Percentiles rank a stretch among this genome's conserved stretches.
Evolutionary conservation across 2,329 filamentous ascomycete species (phyloP).

Genomic region (Lojkania enalia): DNA sequence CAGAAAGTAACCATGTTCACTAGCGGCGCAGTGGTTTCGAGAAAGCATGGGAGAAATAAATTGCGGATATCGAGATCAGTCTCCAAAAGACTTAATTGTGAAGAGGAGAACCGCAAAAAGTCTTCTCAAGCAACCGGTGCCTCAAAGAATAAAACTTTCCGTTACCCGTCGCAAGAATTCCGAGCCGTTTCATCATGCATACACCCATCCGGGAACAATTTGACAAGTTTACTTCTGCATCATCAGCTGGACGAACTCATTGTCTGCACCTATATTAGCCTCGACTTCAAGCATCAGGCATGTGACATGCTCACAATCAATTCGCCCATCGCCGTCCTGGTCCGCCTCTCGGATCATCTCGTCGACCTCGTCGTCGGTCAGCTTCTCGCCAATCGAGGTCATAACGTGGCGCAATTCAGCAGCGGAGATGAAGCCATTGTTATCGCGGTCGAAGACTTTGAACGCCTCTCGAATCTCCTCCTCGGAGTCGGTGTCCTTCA

Average conservation of each 20-base stretch:
- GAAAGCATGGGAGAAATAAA: constrained; percentile 29
- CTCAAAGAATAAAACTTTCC: constrained; percentile 27
- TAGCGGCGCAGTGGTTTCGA: no score
- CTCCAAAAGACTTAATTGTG: constrained; percentile 25
- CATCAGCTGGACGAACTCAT: constrained; percentile 61
- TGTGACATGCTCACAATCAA: constrained; percentile 58
- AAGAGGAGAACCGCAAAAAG: constrained; percentile 24
- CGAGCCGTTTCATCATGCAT: constrained; percentile 30
- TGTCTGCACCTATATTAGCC: constrained; percentile 45
- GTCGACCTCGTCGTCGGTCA: constrained; percentile 65
- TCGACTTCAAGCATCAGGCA: background rate
- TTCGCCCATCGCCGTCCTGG: constrained; percentile 65
- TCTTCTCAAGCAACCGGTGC: constrained; percentile 25
- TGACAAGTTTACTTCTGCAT: constrained; percentile 54
- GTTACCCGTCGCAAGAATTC: constrained; percentile 34
- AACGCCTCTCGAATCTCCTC: constrained; percentile 68
- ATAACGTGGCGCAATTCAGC: constrained; percentile 66
- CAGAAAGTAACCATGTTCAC: no score
- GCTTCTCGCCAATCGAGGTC: constrained; percentile 66
- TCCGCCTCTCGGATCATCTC: constrained; percentile 69
- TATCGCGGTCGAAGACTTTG: constrained; percentile 68
- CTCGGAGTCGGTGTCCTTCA: constrained; percentile 64
- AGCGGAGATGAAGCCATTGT: constrained; percentile 66
- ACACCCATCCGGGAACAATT: constrained; percentile 29
- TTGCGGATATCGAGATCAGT: constrained; percentile 40